Evolutionary conservation across 331 rosid species (phyloP).

Genomic region (Malus hybrid): DNA sequence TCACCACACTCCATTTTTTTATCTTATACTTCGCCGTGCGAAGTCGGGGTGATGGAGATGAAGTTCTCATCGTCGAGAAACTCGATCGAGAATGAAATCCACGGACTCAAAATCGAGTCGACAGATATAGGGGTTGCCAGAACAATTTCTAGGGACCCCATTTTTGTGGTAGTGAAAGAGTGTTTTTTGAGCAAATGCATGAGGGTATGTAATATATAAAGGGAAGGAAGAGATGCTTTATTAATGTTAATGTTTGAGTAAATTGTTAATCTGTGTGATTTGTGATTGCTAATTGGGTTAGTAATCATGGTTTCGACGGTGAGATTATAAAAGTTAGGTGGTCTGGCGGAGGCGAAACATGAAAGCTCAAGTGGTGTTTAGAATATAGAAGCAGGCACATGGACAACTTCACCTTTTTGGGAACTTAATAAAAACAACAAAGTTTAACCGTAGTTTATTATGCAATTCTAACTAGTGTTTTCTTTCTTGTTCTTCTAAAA

Average conservation of each 20-base stretch:
- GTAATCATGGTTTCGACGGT: constrained; percentile 11
- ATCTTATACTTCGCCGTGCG: constrained; percentile 26
- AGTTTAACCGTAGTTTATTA: constrained; percentile 26
- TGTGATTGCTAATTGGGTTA: constrained; percentile 15
- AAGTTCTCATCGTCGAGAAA: constrained; percentile 82
- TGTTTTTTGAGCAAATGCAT: constrained; percentile 33
- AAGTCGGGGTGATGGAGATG: constrained; percentile 71
- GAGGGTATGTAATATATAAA: constrained; percentile 39
- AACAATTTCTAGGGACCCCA: constrained; percentile 63
- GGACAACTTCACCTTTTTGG: constrained; percentile 45
- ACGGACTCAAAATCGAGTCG: constrained; percentile 61
- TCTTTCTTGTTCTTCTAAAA: not conserved
- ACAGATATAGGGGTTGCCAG: constrained; percentile 32
- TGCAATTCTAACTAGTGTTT: constrained; percentile 10
- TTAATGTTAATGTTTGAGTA: not conserved
- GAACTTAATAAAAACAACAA: constrained; percentile 48
- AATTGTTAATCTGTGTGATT: constrained; percentile 25
- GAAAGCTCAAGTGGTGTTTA: constrained; percentile 45
- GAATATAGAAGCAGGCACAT: constrained; percentile 79
- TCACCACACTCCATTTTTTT: constrained; percentile 23
- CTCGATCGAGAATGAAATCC: constrained; percentile 91
- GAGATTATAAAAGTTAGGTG: constrained; percentile 49
- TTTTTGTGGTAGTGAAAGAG: constrained; percentile 16
- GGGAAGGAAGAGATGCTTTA: constrained; percentile 23
- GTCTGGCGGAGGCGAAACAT: constrained; percentile 76